Percentiles rank a stretch among this genome's conserved stretches.
phyloP scores from a whole-genome alignment of 441 rosid species.

The Mallotus repandus region DNA sequence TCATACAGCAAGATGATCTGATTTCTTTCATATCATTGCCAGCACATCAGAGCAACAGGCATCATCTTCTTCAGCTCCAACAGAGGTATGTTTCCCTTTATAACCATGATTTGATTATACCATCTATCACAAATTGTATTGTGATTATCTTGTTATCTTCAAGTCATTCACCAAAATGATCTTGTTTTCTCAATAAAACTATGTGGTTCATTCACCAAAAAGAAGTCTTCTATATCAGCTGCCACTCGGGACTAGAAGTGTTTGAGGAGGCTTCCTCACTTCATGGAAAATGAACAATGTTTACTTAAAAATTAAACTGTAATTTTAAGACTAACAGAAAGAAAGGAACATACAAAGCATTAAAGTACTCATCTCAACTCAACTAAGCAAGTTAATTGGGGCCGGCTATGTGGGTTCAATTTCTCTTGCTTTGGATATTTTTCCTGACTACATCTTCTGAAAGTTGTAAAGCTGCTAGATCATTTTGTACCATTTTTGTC shows the following conservation, averaged over 20 bases:
- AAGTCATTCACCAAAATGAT: too few species aligned
- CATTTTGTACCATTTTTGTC: too few species aligned
- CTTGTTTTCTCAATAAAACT: too few species aligned
- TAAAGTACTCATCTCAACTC: background rate
- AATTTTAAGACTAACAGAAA: background rate
- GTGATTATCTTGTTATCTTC: background rate
- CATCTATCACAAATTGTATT: background rate
- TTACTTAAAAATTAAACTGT: too few species aligned
- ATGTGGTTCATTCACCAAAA: too few species aligned
- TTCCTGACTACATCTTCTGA: too few species aligned
- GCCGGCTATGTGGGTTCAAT: too few species aligned
- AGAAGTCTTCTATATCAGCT: too few species aligned
- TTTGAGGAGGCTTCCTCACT: background rate
- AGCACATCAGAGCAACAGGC: slow-evolving; percentile 35
- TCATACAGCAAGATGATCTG: slow-evolving; percentile 1
- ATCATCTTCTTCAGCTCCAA: slow-evolving; percentile 40
- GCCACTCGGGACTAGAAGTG: background rate
- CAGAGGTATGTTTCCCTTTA: slow-evolving; percentile 38
- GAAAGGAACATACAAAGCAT: background rate
- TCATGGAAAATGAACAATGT: background rate
- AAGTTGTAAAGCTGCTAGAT: too few species aligned
- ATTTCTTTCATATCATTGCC: slow-evolving; percentile 29
- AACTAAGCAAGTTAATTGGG: too few species aligned
- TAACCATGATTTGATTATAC: background rate
- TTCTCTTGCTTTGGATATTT: too few species aligned